Evolutionary conservation across 345 rosid genomes (phyloP).

Genomic region (Populus euphratica): DNA sequence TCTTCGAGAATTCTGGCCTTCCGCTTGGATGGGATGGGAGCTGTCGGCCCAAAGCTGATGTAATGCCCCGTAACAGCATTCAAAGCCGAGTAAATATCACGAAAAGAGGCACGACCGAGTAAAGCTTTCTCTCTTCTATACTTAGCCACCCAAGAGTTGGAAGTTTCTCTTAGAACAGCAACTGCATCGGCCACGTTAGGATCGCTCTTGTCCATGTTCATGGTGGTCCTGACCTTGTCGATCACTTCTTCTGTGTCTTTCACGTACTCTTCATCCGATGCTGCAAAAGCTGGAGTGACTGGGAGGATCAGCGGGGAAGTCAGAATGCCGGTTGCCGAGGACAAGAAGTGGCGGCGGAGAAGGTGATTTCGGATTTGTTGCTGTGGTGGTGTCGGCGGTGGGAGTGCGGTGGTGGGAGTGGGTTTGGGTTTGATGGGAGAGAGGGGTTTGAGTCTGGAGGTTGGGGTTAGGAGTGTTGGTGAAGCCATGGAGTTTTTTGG

Average conservation of each 20-base stretch:
- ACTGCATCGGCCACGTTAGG: conserved; percentile 76
- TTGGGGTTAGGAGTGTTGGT: conserved; percentile 57
- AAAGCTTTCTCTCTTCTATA: conserved; percentile 85
- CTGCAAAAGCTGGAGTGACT: conserved; percentile 45
- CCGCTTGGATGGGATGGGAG: conserved; percentile 80
- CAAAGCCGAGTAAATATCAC: conserved; percentile 87
- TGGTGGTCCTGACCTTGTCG: conserved; percentile 63
- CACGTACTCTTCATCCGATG: conserved; percentile 67
- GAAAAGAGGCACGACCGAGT: conserved; percentile 66
- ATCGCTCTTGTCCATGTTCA: conserved; percentile 65
- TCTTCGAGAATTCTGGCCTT: conserved; percentile 87
- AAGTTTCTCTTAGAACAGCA: conserved; percentile 67
- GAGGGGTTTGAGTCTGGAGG: conserved; percentile 40
- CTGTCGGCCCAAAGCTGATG: conserved; percentile 89
- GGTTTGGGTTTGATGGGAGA: conserved; percentile 23
- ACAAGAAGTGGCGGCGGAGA: conserved; percentile 60
- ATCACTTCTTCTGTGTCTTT: conserved; percentile 77
- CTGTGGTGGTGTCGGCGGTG: background rate
- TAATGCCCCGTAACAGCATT: conserved; percentile 92
- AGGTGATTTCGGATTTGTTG: conserved; percentile 24
- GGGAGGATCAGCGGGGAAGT: conserved; percentile 23
- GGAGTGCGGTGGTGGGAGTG: conserved; percentile 1
- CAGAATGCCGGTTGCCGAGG: conserved; percentile 30
- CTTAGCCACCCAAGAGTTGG: conserved; percentile 94
- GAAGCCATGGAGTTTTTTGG: conserved; percentile 52